Conservation (phyloP, 164 flowering plant genomes). For the Dillenia suffruticosa region DNA sequence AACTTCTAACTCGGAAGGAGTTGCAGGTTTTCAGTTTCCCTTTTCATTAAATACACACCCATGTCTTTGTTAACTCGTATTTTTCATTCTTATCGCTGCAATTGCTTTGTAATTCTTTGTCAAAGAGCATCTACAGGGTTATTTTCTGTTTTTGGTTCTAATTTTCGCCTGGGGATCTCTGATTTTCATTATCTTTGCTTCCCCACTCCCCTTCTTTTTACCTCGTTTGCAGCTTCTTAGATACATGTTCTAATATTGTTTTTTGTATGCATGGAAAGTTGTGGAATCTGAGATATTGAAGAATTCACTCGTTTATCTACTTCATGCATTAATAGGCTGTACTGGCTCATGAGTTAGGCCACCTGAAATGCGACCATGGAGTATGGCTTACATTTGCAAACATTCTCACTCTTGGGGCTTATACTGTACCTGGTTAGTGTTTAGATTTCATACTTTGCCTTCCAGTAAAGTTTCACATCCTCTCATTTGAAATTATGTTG, state of each 20-base stretch:
- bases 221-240: too few species aligned
- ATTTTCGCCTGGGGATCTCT: too few species aligned
- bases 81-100: too few species aligned
- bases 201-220: too few species aligned
- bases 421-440: slow-evolving; percentile 75
- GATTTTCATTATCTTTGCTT: too few species aligned
- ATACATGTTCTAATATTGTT: too few species aligned
- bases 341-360: slow-evolving; percentile 96
- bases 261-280: too few species aligned
- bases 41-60: neutral
- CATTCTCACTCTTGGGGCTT: slow-evolving; percentile 87
- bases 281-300: too few species aligned
- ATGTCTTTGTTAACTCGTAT: neutral
- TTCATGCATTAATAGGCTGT: slow-evolving; percentile 57
- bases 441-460: neutral
- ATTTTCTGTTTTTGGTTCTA: too few species aligned
- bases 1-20: slow-evolving; percentile 82
- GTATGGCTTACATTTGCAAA: slow-evolving; percentile 97
- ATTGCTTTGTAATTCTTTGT: too few species aligned
- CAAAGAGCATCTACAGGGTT: too few species aligned
- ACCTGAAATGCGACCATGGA: slow-evolving; percentile 97
- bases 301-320: neutral
- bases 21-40: slow-evolving; percentile 59
- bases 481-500: too few species aligned
- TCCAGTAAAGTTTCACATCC: neutral